Evolutionary conservation across 495 filamentous ascomycete species (phyloP).

Genomic region (Massariosphaeria phaeospora): DNA sequence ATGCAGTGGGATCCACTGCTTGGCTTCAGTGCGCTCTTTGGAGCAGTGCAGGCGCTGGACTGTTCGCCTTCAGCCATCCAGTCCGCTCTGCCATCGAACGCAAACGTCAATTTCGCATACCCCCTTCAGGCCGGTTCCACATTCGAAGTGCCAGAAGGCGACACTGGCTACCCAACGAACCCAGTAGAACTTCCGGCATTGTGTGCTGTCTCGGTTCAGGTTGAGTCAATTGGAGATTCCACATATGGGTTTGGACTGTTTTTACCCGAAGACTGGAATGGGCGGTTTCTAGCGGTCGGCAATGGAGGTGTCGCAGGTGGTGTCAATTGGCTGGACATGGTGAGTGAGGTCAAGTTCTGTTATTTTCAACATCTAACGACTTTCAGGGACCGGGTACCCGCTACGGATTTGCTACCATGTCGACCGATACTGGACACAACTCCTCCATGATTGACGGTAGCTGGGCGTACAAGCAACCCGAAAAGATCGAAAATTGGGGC

Average conservation of each 20-base stretch:
- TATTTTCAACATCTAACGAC: neutral
- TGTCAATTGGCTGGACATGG: slow-evolving; percentile 54
- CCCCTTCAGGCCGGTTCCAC: slow-evolving; percentile 49
- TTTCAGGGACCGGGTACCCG: slow-evolving; percentile 29
- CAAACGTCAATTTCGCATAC: slow-evolving; percentile 23
- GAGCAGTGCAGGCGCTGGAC: slow-evolving; percentile 10
- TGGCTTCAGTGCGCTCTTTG: slow-evolving; percentile 6
- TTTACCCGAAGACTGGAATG: slow-evolving; percentile 50
- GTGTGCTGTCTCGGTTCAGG: slow-evolving; percentile 43
- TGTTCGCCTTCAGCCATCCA: slow-evolving; percentile 15
- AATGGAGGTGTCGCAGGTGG: slow-evolving; percentile 52
- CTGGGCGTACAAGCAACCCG: slow-evolving; percentile 48
- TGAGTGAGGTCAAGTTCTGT: slow-evolving; percentile 10
- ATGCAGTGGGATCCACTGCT: slow-evolving; percentile 7
- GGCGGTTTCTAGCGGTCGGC: slow-evolving; percentile 46
- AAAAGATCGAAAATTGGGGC: slow-evolving; percentile 41
- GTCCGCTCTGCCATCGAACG: slow-evolving; percentile 7
- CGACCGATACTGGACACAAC: slow-evolving; percentile 55
- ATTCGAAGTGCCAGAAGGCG: slow-evolving; percentile 47
- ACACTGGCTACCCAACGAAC: slow-evolving; percentile 44
- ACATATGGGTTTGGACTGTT: slow-evolving; percentile 39
- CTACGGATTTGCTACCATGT: slow-evolving; percentile 51
- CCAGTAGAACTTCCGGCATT: slow-evolving; percentile 54
- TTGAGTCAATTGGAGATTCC: slow-evolving; percentile 49
- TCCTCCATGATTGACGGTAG: slow-evolving; percentile 37